A percentile compares a stretch with the other conserved stretches of the same genome.
Conservation (phyloP, 176 grass and related monocot species). For the Paspalum notatum region DNA sequence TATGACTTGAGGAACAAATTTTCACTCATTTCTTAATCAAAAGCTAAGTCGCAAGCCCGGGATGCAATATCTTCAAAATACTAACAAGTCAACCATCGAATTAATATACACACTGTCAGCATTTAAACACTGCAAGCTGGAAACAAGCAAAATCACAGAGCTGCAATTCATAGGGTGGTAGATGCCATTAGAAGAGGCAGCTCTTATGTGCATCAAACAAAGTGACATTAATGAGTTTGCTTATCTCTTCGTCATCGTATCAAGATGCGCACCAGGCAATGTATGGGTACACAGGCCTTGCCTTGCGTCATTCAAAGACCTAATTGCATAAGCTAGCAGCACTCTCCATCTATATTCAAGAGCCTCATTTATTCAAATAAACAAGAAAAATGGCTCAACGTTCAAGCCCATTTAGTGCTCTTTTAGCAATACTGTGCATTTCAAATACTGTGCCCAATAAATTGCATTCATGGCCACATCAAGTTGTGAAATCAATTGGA, state of each 20-base stretch:
- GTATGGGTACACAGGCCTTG: slow-evolving; percentile 43
- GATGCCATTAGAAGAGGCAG: slow-evolving; percentile 34
- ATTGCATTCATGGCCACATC: slow-evolving; percentile 73
- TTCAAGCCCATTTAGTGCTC: slow-evolving; percentile 60
- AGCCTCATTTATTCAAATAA: slow-evolving; percentile 42
- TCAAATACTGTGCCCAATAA: slow-evolving; percentile 64
- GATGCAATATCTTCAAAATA: slow-evolving; percentile 44
- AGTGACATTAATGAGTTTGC: slow-evolving; percentile 65
- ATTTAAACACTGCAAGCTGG: slow-evolving; percentile 65
- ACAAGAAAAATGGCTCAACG: slow-evolving; percentile 49
- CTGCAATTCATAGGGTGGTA: slow-evolving; percentile 48
- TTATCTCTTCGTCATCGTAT: slow-evolving; percentile 63
- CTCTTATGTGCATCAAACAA: slow-evolving; percentile 70
- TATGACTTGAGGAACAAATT: slow-evolving; percentile 41
- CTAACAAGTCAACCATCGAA: slow-evolving; percentile 67
- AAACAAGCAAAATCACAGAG: slow-evolving; percentile 49
- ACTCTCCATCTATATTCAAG: slow-evolving; percentile 31
- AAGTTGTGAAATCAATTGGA: slow-evolving; percentile 62
- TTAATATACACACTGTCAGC: slow-evolving; percentile 59
- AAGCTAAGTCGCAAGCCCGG: slow-evolving; percentile 30
- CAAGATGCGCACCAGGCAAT: slow-evolving; percentile 52
- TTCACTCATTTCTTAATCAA: slow-evolving; percentile 35
- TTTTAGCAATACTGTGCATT: slow-evolving; percentile 55
- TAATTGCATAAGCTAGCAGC: slow-evolving; percentile 55
- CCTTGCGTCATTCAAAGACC: slow-evolving; percentile 56